phyloP scores from a whole-genome alignment of 345 rosid species.

The Hibiscus tridactylites region DNA sequence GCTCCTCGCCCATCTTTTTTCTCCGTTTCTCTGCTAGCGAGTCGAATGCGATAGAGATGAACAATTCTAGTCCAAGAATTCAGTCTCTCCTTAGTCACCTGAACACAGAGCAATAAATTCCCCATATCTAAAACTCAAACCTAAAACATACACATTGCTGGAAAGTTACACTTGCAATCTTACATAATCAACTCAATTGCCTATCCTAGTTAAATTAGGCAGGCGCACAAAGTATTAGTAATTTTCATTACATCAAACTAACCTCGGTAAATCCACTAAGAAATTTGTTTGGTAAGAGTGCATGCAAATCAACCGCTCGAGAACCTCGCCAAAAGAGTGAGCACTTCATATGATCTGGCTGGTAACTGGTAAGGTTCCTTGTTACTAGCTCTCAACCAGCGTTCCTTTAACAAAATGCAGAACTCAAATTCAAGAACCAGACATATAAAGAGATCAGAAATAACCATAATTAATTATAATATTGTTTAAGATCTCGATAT shows the following conservation, averaged over 20 bases:
- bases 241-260: neutral
- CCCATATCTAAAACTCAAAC: neutral
- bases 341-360: slow-evolving; percentile 26
- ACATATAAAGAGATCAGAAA: neutral
- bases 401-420: slow-evolving; percentile 13
- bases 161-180: neutral
- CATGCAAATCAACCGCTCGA: slow-evolving; percentile 20
- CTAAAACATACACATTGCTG: neutral
- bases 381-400: slow-evolving; percentile 8
- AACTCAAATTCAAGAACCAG: slow-evolving; percentile 4
- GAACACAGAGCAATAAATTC: slow-evolving; percentile 9
- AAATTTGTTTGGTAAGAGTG: slow-evolving; percentile 9
- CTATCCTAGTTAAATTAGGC: neutral
- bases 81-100: slow-evolving; percentile 22
- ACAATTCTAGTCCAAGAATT: slow-evolving; percentile 11
- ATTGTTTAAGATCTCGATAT: neutral
- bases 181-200: neutral
- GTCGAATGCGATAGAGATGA: slow-evolving; percentile 12
- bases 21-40: slow-evolving; percentile 15
- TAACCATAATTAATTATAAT: neutral
- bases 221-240: neutral
- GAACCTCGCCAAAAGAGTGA: slow-evolving; percentile 19
- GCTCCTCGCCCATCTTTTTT: slow-evolving; percentile 13
- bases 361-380: neutral
- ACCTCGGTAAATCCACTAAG: slow-evolving; percentile 20